phyloP scores from a whole-genome alignment of 768 basidiomycete genomes.

The Vararia minispora region DNA sequence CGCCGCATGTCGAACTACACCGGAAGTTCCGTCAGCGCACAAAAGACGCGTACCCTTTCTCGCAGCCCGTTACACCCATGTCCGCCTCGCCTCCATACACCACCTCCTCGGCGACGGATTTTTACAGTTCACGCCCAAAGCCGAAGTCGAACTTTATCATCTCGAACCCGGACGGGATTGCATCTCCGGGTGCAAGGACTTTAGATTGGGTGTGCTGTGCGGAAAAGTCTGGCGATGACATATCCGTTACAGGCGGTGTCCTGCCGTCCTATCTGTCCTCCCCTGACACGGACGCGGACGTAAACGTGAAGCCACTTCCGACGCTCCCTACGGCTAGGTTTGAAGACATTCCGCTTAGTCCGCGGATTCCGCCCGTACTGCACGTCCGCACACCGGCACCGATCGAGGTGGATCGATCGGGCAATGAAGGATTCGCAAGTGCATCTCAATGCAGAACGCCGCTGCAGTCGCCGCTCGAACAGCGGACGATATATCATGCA shows the following conservation, averaged over 20 bases:
- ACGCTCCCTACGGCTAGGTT: conserved; percentile 1
- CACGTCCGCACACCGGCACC: conserved; percentile 8
- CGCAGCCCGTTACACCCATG: not conserved
- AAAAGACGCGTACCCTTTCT: not conserved
- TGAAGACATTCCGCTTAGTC: conserved; percentile 12
- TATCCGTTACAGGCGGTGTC: conserved; percentile 8
- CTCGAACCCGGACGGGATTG: too few species aligned
- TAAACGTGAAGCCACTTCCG: not conserved
- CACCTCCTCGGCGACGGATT: not conserved
- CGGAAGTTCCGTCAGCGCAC: conserved; percentile 5
- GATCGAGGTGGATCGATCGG: not conserved
- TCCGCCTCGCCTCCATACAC: not conserved
- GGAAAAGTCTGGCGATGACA: not conserved
- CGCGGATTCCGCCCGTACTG: conserved; percentile 5
- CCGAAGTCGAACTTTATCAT: conserved; percentile 4
- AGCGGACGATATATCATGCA: conserved; percentile 10
- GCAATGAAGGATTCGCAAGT: conserved; percentile 2
- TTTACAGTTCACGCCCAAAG: not conserved
- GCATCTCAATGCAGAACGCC: too few species aligned
- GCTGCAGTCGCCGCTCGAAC: too few species aligned
- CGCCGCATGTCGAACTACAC: not conserved
- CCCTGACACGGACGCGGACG: conserved; percentile 1
- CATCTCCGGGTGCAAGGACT: too few species aligned
- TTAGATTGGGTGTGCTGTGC: too few species aligned
- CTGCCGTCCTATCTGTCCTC: conserved; percentile 14